Evolutionary conservation across 176 grass and related monocot species (phyloP).

Genomic region (Rhynchospora breviuscula): DNA sequence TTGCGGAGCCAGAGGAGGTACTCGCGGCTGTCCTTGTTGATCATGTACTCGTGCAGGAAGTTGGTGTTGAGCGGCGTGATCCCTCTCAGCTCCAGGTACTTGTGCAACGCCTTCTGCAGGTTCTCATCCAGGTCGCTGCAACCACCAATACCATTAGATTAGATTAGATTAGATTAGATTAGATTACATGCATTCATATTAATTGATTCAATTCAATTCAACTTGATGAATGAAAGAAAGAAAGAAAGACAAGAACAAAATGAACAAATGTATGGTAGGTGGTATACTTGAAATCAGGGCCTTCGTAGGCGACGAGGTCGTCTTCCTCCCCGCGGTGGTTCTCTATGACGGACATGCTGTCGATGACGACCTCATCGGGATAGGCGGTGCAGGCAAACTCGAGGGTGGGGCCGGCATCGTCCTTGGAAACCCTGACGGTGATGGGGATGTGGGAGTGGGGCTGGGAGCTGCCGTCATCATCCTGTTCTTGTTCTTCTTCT

Average conservation of each 20-base stretch:
- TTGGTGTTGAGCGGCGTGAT: constrained; percentile 73
- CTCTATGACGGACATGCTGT: constrained; percentile 51
- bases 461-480: neutral
- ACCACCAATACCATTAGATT: no score
- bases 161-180: no score
- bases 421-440: constrained; percentile 53
- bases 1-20: constrained; percentile 79
- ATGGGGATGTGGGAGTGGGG: constrained; percentile 58
- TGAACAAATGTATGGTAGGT: neutral
- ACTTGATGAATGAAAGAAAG: no score
- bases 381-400: constrained; percentile 81
- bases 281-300: constrained; percentile 82
- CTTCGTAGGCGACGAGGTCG: constrained; percentile 62
- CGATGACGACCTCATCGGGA: constrained; percentile 70
- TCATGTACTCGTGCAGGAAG: constrained; percentile 94
- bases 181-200: no score
- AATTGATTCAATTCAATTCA: no score
- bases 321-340: constrained; percentile 25
- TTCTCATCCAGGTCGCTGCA: constrained; percentile 91
- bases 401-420: constrained; percentile 27
- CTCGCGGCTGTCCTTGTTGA: constrained; percentile 95
- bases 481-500: constrained; percentile 22
- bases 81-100: constrained; percentile 81
- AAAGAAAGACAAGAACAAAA: neutral
- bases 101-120: constrained; percentile 85